phyloP scores from a whole-genome alignment of 148 eudicot species.

The Polygonum aviculare region DNA sequence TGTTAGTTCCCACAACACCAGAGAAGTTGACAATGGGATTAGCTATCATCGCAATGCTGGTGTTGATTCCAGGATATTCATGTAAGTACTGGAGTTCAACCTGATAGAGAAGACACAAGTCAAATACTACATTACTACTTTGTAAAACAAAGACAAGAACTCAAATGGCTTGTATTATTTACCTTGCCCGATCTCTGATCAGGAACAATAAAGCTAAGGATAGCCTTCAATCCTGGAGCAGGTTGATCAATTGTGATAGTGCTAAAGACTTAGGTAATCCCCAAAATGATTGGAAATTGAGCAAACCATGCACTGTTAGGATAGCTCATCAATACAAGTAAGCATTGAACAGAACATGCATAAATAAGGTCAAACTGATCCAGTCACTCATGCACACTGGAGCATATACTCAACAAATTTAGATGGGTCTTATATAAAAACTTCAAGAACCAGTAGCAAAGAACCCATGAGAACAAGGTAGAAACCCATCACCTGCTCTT shows the following conservation, averaged over 20 bases:
- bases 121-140: background rate
- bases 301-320: background rate
- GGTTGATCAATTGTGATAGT: slow-evolving; percentile 85
- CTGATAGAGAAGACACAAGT: slow-evolving; percentile 21
- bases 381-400: background rate
- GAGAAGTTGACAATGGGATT: slow-evolving; percentile 81
- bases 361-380: background rate
- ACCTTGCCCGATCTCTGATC: slow-evolving; percentile 97
- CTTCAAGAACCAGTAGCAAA: background rate
- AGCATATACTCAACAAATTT: background rate
- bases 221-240: slow-evolving; percentile 89
- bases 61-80: slow-evolving; percentile 83
- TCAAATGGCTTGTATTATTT: background rate
- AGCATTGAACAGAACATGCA: background rate
- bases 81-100: slow-evolving; percentile 90
- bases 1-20: slow-evolving; percentile 68
- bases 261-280: slow-evolving; percentile 36
- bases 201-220: slow-evolving; percentile 71
- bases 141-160: background rate
- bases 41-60: slow-evolving; percentile 83
- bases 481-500: no score
- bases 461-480: background rate
- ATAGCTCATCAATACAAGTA: background rate
- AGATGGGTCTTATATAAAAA: background rate
- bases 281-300: background rate